Evolutionary conservation across 202 grass and related monocot genomes (phyloP).

Genomic region (Eragrostis tef): DNA sequence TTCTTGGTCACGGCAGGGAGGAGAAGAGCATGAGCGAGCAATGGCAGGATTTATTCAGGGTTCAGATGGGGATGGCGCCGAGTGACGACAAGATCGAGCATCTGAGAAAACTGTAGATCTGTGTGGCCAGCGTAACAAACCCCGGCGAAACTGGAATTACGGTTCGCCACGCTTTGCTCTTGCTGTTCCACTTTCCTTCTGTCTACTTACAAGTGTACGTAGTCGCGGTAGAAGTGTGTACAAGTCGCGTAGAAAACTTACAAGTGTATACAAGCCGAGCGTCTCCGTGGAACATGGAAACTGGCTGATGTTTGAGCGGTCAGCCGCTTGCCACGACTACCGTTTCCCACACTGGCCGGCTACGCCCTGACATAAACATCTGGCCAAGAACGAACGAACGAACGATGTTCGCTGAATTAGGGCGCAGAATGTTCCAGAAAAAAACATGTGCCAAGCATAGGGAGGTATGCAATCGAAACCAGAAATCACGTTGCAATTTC

Average conservation of each 20-base stretch:
- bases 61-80: background rate
- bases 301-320: background rate
- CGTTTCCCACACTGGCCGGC: background rate
- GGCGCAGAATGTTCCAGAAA: conserved; percentile 22
- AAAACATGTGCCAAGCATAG: background rate
- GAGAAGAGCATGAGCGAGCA: background rate
- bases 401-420: background rate
- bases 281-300: background rate
- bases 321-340: conserved; percentile 2
- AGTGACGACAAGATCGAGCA: background rate
- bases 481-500: background rate
- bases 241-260: too few species aligned
- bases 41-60: conserved; percentile 50
- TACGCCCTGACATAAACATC: background rate
- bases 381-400: background rate
- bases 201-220: background rate
- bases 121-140: background rate
- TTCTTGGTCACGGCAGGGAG: background rate
- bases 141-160: background rate
- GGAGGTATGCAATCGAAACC: background rate
- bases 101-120: conserved; percentile 16
- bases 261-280: too few species aligned
- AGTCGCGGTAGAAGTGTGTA: background rate
- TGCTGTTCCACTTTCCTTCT: background rate
- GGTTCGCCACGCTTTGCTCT: background rate